phyloP scores from a whole-genome alignment of 371 early-diverging fungal species.

The Paraphysoderma sedebokerense region DNA sequence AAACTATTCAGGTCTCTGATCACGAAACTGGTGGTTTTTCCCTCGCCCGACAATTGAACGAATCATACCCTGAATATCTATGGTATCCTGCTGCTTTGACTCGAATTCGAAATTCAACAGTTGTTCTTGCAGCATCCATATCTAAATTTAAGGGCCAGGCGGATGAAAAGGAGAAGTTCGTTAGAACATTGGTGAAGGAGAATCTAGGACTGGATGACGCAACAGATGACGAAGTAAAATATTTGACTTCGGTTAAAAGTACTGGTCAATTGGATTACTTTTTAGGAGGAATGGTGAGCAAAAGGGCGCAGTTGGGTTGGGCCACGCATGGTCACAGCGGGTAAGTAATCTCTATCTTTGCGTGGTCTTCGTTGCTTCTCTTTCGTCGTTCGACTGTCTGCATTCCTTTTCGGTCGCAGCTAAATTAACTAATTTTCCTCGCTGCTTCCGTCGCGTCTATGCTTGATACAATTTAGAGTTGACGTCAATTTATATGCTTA shows the following conservation, averaged over 20 bases:
- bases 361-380: too few species aligned
- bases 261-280: slow-evolving; percentile 13
- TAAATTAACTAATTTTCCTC: too few species aligned
- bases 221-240: slow-evolving; percentile 28
- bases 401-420: slow-evolving; percentile 9
- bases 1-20: slow-evolving; percentile 6
- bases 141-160: neutral
- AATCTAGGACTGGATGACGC: slow-evolving; percentile 38
- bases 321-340: slow-evolving; percentile 37
- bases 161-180: slow-evolving; percentile 6
- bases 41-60: slow-evolving; percentile 25
- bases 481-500: slow-evolving; percentile 48
- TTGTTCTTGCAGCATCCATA: slow-evolving; percentile 10
- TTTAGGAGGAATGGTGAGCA: slow-evolving; percentile 29
- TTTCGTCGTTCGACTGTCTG: neutral
- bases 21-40: slow-evolving; percentile 38
- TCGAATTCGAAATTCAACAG: slow-evolving; percentile 34
- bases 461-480: too few species aligned
- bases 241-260: slow-evolving; percentile 16
- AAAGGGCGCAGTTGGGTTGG: slow-evolving; percentile 44
- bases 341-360: too few species aligned
- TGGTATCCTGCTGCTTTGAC: slow-evolving; percentile 48
- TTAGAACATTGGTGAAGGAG: slow-evolving; percentile 20
- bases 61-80: slow-evolving; percentile 44
- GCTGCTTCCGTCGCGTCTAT: too few species aligned